phyloP scores from a whole-genome alignment of 2,329 filamentous ascomycete species.

The Xylariales sp. region DNA sequence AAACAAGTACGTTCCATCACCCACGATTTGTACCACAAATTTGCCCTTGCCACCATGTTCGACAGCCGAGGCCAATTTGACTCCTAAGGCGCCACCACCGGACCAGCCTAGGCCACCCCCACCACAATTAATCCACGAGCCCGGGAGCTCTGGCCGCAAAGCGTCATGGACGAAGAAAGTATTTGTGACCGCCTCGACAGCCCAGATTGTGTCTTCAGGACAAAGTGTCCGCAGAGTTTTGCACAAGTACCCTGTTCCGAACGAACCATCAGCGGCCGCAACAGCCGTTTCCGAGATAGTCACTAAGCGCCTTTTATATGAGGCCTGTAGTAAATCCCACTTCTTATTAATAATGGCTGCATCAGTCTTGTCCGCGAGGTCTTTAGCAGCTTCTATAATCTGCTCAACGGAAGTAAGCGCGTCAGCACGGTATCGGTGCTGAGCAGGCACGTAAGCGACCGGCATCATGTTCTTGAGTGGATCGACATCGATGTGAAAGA shows the following conservation, averaged over 20 bases:
- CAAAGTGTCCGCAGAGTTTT: slow-evolving; percentile 52
- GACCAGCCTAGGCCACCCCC: slow-evolving; percentile 66
- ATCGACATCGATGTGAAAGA: slow-evolving; percentile 75
- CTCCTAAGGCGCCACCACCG: slow-evolving; percentile 62
- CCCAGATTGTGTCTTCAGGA: slow-evolving; percentile 72
- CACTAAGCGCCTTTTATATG: slow-evolving; percentile 69
- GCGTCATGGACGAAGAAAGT: slow-evolving; percentile 75
- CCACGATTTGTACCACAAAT: slow-evolving; percentile 67
- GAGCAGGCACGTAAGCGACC: slow-evolving; percentile 75
- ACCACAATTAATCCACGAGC: slow-evolving; percentile 65
- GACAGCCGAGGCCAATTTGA: slow-evolving; percentile 60
- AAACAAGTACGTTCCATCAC: slow-evolving; percentile 68
- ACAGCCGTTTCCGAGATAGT: slow-evolving; percentile 67
- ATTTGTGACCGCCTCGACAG: slow-evolving; percentile 79
- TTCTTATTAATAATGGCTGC: slow-evolving; percentile 54
- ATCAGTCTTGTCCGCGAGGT: slow-evolving; percentile 56
- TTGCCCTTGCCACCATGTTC: slow-evolving; percentile 57
- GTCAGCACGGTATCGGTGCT: slow-evolving; percentile 75
- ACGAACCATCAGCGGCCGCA: slow-evolving; percentile 71
- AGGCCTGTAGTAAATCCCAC: slow-evolving; percentile 66
- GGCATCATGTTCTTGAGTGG: slow-evolving; percentile 79
- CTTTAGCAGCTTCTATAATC: slow-evolving; percentile 65
- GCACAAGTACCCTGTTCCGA: slow-evolving; percentile 64
- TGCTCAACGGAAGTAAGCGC: slow-evolving; percentile 74
- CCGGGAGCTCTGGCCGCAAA: slow-evolving; percentile 67